phyloP scores from a whole-genome alignment of 345 rosid genomes.

The Zanthoxylum bungeanum region DNA sequence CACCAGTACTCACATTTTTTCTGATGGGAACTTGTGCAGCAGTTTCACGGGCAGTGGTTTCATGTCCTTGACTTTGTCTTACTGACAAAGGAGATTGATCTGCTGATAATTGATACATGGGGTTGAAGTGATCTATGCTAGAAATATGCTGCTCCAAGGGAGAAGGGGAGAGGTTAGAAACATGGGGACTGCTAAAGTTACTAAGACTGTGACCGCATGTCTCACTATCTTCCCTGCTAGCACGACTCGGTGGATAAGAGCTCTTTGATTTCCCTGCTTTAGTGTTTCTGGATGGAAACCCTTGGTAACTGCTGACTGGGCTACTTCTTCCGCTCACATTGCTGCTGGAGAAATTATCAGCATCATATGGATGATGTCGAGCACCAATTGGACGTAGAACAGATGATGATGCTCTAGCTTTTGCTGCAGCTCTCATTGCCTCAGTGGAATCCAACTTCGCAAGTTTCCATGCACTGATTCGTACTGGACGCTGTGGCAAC shows the following conservation, averaged over 20 bases:
- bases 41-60: constrained; percentile 19
- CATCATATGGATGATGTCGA: constrained; percentile 49
- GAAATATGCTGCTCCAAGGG: constrained; percentile 41
- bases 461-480: constrained; percentile 92
- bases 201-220: constrained; percentile 51
- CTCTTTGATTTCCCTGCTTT: constrained; percentile 39
- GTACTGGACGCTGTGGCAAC: constrained; percentile 66
- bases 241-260: constrained; percentile 53
- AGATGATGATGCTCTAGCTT: constrained; percentile 89
- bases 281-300: constrained; percentile 31
- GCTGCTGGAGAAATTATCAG: constrained; percentile 57
- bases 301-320: constrained; percentile 54
- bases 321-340: constrained; percentile 75
- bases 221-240: constrained; percentile 58
- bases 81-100: constrained; percentile 53
- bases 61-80: constrained; percentile 34
- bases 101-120: constrained; percentile 59
- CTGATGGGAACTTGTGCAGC: constrained; percentile 31
- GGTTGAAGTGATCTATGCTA: constrained; percentile 71
- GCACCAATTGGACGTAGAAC: constrained; percentile 71
- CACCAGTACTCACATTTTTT: constrained; percentile 25
- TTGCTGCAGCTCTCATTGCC: constrained; percentile 81
- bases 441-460: constrained; percentile 80
- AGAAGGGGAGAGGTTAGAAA: constrained; percentile 39
- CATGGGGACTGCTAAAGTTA: constrained; percentile 57